Percentiles rank a stretch among this genome's conserved stretches.
phyloP scores from a whole-genome alignment of 495 filamentous ascomycete genomes.

The Neurospora intermedia region DNA sequence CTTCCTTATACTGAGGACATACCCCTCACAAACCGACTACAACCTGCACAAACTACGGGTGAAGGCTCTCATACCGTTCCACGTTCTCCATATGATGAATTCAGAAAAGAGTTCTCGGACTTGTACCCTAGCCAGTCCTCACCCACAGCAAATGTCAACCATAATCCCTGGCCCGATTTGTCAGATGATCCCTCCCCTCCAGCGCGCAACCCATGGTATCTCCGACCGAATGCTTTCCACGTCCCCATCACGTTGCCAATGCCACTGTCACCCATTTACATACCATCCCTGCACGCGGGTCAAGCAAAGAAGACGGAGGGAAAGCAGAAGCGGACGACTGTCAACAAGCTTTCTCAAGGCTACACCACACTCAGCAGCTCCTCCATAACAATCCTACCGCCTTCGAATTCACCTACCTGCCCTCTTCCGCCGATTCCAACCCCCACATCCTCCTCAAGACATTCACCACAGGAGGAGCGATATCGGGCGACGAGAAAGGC shows the following conservation, averaged over 20 bases:
- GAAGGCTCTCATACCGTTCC: not conserved
- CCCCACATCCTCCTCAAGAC: not conserved
- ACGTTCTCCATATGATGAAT: not conserved
- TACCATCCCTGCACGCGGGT: not conserved
- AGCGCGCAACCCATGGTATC: not conserved
- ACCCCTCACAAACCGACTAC: not conserved
- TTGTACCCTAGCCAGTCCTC: not conserved
- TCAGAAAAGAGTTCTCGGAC: not conserved
- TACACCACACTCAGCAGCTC: not conserved
- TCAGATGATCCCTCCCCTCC: not conserved
- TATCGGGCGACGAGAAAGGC: not conserved
- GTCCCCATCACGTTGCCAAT: not conserved
- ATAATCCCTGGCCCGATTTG: constrained; percentile 18
- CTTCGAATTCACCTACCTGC: not conserved
- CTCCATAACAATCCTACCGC: not conserved
- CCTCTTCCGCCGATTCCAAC: not conserved
- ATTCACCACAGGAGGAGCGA: not conserved
- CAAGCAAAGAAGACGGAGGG: not conserved
- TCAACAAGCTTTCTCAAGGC: not conserved
- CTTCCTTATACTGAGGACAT: constrained; percentile 7
- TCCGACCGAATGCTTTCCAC: not conserved
- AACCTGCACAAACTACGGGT: not conserved
- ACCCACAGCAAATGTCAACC: not conserved
- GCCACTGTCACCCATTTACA: not conserved
- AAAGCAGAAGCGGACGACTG: not conserved